Evolutionary conservation across 148 eudicot genomes (phyloP).

Genomic region (Chenopodium album): DNA sequence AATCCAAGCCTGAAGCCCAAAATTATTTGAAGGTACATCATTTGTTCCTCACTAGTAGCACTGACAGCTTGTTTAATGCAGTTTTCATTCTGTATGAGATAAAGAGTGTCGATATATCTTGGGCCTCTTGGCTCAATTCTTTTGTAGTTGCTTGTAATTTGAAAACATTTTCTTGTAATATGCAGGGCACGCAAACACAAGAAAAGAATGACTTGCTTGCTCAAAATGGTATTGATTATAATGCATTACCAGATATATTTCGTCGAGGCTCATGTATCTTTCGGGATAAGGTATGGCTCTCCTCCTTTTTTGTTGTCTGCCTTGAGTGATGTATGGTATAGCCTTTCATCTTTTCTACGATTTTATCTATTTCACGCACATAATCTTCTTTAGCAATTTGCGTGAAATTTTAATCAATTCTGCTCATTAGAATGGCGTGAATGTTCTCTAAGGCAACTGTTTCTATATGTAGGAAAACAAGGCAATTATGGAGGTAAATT

Average conservation of each 20-base stretch:
- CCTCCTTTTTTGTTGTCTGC: neutral
- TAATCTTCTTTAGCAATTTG: neutral
- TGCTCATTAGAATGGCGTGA: neutral
- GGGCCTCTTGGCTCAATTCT: neutral
- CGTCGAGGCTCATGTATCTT: constrained; percentile 70
- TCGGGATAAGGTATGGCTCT: constrained; percentile 42
- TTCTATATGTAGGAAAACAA: constrained; percentile 34
- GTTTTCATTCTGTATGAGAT: neutral
- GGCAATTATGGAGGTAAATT: neutral
- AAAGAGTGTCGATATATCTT: neutral
- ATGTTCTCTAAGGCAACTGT: neutral
- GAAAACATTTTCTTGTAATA: neutral
- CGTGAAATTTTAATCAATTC: neutral
- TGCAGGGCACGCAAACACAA: constrained; percentile 70
- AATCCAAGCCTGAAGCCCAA: constrained; percentile 66
- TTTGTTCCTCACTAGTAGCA: neutral
- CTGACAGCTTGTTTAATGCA: neutral
- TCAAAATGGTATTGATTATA: constrained; percentile 49
- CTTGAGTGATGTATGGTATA: neutral
- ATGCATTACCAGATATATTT: constrained; percentile 53
- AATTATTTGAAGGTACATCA: constrained; percentile 56
- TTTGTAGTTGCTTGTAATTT: neutral
- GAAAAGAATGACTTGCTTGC: constrained; percentile 62
- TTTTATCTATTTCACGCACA: neutral
- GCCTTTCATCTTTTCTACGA: neutral